Evolutionary conservation across 768 basidiomycete genomes (phyloP).

Genomic region (Cystofilobasidium ferigula): DNA sequence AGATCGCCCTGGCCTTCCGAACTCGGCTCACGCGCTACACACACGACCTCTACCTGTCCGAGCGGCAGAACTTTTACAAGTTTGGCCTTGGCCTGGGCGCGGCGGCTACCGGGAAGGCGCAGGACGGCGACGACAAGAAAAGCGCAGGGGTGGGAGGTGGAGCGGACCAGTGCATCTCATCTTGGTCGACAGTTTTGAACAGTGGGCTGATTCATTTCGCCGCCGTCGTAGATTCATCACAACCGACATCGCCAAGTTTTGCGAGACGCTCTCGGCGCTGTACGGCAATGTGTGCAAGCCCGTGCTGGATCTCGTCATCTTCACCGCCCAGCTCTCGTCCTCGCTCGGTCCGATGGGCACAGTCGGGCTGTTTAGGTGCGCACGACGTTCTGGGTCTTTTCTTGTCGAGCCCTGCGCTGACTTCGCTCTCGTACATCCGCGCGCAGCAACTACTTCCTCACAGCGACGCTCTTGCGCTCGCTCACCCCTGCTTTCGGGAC

Average conservation of each 20-base stretch:
- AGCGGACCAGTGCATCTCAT: constrained; percentile 13
- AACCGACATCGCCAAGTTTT: constrained; percentile 80
- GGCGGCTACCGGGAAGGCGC: constrained; percentile 19
- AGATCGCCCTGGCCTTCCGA: constrained; percentile 67
- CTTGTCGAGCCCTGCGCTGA: background rate
- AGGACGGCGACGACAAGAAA: constrained; percentile 28
- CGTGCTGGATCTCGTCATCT: constrained; percentile 68
- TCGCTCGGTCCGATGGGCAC: constrained; percentile 81
- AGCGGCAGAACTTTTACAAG: constrained; percentile 41
- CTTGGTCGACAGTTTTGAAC: background rate
- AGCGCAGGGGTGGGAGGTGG: constrained; percentile 13
- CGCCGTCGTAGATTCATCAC: constrained; percentile 48
- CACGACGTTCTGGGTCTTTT: background rate
- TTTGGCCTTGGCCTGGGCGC: constrained; percentile 36
- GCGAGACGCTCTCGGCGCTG: constrained; percentile 68
- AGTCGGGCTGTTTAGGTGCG: constrained; percentile 49
- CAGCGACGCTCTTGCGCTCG: constrained; percentile 59
- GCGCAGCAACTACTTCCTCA: constrained; percentile 39
- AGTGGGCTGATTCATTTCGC: background rate
- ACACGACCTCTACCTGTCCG: constrained; percentile 72
- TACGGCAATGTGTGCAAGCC: constrained; percentile 94
- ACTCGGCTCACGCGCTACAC: constrained; percentile 81
- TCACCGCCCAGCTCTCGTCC: constrained; percentile 78
- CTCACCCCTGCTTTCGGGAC: constrained; percentile 84
- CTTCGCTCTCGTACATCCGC: background rate